These are phyloP conservation scores for Cyberlindnera mycetangii DNA, from an alignment of 805 yeast genomes.

Conservation along the genomic window DNA sequence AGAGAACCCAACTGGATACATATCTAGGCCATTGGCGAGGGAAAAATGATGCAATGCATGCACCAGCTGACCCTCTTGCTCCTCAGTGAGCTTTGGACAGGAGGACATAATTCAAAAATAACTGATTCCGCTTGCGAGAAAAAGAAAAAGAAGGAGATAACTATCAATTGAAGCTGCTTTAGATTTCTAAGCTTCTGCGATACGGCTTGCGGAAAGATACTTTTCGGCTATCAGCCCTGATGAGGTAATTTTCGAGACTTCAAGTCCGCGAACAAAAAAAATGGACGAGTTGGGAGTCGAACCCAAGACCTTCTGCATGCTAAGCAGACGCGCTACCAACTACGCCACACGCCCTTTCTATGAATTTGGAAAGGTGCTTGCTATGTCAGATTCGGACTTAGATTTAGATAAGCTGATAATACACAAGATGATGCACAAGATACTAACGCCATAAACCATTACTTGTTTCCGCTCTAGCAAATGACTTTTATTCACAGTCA, in stretches of 20 bases:
- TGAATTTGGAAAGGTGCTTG: neutral
- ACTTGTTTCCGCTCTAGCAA: no score
- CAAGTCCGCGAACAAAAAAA: constrained; percentile 3
- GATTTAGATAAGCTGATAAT: no score
- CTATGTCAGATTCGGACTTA: no score
- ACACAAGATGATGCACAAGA: no score
- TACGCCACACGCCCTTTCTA: constrained; percentile 69
- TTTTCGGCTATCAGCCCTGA: constrained; percentile 5
- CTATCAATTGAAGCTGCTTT: no score
- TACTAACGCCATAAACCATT: no score
- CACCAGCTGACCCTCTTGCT: constrained; percentile 31
- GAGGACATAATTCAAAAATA: constrained; percentile 7
- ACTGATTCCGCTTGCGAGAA: no score
- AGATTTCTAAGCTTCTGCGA: no score
- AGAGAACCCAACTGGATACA: constrained; percentile 64
- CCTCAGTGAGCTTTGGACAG: constrained; percentile 28
- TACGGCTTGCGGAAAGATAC: no score
- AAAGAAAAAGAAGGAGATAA: no score
- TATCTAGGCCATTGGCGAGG: constrained; percentile 73
- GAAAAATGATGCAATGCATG: constrained; percentile 69
- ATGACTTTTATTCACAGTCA: no score
- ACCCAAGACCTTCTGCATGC: constrained; percentile 80
- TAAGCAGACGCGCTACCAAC: constrained; percentile 82
- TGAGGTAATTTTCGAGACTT: constrained; percentile 7
- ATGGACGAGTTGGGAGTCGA: constrained; percentile 76